phyloP scores from a whole-genome alignment of 768 basidiomycete species.

The Chalciporus pseudorubinellus region DNA sequence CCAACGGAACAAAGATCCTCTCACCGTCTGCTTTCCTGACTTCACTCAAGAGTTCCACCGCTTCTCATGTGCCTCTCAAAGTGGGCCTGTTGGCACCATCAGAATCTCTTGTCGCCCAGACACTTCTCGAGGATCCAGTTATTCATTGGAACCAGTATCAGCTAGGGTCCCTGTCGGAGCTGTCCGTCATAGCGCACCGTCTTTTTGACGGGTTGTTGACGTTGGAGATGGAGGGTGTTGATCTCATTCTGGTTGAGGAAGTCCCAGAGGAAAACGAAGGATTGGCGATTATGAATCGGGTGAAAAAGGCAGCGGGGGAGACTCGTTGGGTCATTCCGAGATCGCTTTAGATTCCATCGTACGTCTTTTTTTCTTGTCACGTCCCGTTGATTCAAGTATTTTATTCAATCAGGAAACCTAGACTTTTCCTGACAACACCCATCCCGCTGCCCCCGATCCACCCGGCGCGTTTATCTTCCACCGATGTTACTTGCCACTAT shows the following conservation, averaged over 20 bases:
- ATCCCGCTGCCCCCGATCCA: neutral
- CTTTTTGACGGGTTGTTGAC: conserved; percentile 87
- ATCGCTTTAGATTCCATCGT: conserved; percentile 18
- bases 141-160: conserved; percentile 57
- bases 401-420: neutral
- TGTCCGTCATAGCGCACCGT: conserved; percentile 69
- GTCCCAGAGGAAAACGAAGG: conserved; percentile 79
- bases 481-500: neutral
- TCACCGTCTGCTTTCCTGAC: conserved; percentile 39
- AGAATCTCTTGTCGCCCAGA: conserved; percentile 45
- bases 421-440: neutral
- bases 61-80: conserved; percentile 27
- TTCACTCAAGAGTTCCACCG: conserved; percentile 36
- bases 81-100: conserved; percentile 69
- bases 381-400: neutral
- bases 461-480: neutral
- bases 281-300: conserved; percentile 91
- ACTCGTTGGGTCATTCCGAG: conserved; percentile 28
- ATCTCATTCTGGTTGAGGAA: conserved; percentile 84
- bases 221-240: conserved; percentile 73
- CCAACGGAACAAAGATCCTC: conserved; percentile 31
- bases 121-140: conserved; percentile 29
- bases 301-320: conserved; percentile 83
- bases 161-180: conserved; percentile 51
- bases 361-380: conserved; percentile 1